Conservation (phyloP, 345 rosid species). For the Excoecaria cochinchinensis region DNA sequence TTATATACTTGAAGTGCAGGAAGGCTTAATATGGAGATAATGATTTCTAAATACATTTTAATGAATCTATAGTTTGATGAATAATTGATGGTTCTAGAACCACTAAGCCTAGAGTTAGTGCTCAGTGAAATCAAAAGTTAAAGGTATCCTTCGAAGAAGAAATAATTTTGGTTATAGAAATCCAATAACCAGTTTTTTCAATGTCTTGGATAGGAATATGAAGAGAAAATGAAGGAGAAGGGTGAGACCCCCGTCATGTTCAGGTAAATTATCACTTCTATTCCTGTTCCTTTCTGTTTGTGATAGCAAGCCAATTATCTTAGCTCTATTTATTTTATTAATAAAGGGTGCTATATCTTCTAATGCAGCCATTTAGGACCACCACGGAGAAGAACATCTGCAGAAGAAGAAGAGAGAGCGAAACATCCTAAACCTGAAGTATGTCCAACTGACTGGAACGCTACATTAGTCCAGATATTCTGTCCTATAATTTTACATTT, state of each 20-base stretch:
- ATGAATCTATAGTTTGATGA: not conserved
- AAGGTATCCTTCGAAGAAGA: not conserved
- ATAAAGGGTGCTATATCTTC: conserved; percentile 30
- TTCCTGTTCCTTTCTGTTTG: conserved; percentile 11
- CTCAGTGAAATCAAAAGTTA: not conserved
- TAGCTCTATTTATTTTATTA: conserved; percentile 20
- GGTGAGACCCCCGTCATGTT: conserved; percentile 98
- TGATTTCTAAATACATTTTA: not conserved
- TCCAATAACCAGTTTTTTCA: conserved; percentile 6
- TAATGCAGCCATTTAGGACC: conserved; percentile 85
- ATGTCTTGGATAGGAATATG: conserved; percentile 58
- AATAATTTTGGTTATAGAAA: not conserved
- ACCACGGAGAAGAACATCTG: conserved; percentile 64
- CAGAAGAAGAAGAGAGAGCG: conserved; percentile 83
- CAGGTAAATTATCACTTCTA: conserved; percentile 47
- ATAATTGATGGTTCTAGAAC: not conserved
- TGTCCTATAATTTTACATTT: conserved; percentile 14
- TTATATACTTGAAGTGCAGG: not conserved
- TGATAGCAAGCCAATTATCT: conserved; percentile 8
- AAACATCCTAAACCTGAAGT: conserved; percentile 92
- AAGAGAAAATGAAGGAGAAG: conserved; percentile 92
- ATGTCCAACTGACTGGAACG: conserved; percentile 24
- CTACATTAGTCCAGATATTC: conserved; percentile 12
- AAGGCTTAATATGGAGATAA: not conserved
- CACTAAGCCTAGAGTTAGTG: not conserved